These are phyloP conservation scores for Santalum album DNA, from an alignment of 164 flowering plant species.

Conservation along the genomic window DNA sequence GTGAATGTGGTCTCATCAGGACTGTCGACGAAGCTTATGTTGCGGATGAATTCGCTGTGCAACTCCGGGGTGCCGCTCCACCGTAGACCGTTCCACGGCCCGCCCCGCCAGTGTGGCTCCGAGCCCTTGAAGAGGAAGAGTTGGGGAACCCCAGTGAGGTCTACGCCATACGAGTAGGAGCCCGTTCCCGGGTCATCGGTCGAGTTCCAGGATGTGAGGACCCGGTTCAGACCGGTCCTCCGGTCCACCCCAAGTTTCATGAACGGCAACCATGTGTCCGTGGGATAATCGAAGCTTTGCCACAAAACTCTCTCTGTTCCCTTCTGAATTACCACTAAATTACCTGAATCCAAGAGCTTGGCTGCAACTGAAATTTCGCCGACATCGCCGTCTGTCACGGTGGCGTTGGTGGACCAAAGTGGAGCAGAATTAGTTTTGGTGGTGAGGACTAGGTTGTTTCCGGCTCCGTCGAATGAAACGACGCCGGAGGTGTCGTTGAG, in stretches of 20 bases:
- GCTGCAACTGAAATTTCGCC: too few species aligned
- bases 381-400: neutral
- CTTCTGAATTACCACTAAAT: neutral
- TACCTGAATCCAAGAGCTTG: too few species aligned
- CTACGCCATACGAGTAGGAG: neutral
- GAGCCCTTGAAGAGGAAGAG: neutral
- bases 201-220: neutral
- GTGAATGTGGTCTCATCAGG: neutral
- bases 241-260: neutral
- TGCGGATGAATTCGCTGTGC: neutral
- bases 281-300: neutral
- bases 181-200: neutral
- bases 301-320: neutral
- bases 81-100: neutral
- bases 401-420: too few species aligned
- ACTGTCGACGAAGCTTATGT: neutral
- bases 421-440: too few species aligned
- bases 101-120: neutral
- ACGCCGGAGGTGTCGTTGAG: neutral
- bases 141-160: neutral
- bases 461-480: neutral
- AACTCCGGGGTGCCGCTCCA: neutral
- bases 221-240: neutral
- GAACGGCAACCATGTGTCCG: neutral
- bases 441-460: neutral